phyloP scores from a whole-genome alignment of 1,139 yeast species.

The Taphrina populina region DNA sequence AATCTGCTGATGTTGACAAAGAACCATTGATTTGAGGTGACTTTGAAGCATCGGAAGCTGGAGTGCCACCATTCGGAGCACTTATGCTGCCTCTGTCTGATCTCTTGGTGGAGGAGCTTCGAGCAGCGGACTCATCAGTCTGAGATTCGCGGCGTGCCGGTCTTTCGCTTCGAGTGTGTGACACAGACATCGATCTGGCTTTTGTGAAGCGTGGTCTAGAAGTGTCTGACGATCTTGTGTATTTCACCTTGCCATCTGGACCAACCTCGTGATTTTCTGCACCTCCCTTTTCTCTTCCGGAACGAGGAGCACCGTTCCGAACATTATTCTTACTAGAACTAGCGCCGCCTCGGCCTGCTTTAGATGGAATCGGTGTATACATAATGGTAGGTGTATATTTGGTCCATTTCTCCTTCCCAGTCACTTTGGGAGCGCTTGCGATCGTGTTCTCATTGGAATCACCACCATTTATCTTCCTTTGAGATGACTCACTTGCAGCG shows the following conservation, averaged over 20 bases:
- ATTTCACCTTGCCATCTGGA: not conserved
- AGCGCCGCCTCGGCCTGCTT: conserved; percentile 19
- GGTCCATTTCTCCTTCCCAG: conserved; percentile 35
- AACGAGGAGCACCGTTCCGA: not conserved
- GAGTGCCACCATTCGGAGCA: conserved; percentile 15
- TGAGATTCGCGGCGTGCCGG: conserved; percentile 6
- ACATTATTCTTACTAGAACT: not conserved
- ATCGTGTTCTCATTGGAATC: not conserved
- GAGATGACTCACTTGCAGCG: conserved; percentile 4
- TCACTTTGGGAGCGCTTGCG: conserved; percentile 21
- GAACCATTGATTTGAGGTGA: conserved; percentile 5
- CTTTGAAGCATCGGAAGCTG: conserved; percentile 17
- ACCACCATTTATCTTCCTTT: conserved; percentile 8
- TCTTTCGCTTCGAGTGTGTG: conserved; percentile 1
- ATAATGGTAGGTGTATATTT: conserved; percentile 34
- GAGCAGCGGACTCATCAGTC: not conserved
- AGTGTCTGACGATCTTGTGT: conserved; percentile 14
- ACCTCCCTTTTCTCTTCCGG: conserved; percentile 8
- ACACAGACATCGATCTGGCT: conserved; percentile 6
- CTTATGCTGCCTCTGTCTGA: conserved; percentile 19
- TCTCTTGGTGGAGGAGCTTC: conserved; percentile 6
- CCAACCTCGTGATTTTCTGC: not conserved
- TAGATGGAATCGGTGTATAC: conserved; percentile 22
- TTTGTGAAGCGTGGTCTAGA: conserved; percentile 6
- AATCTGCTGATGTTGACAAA: not conserved